Percentiles rank a stretch among this genome's conserved stretches.
Conservation (phyloP, 2,329 filamentous ascomycete genomes). For the Colletotrichum cuscutae region DNA sequence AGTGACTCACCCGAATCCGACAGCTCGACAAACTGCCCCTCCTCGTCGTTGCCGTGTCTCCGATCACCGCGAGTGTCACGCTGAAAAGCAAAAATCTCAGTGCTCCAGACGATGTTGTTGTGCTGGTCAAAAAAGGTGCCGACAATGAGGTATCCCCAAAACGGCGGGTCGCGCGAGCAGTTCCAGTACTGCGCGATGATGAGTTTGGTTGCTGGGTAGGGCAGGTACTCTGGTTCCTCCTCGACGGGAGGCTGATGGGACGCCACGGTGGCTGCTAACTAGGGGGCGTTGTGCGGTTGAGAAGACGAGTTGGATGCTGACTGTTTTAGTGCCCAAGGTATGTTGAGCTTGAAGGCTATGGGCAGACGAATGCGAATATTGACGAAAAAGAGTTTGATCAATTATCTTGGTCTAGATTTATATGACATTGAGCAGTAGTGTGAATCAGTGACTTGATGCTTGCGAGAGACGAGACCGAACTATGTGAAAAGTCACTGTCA, state of each 20-base stretch:
- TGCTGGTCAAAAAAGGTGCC: conserved; percentile 58
- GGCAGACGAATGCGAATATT: not conserved
- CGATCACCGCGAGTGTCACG: conserved; percentile 2
- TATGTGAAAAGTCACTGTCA: not conserved
- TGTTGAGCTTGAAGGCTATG: not conserved
- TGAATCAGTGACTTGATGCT: not conserved
- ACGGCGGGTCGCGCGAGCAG: conserved; percentile 43
- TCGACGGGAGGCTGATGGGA: not conserved
- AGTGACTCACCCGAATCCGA: conserved; percentile 30
- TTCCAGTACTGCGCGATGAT: conserved; percentile 55
- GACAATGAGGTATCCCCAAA: conserved; percentile 59
- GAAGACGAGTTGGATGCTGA: not conserved
- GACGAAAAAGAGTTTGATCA: not conserved
- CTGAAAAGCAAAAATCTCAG: conserved; percentile 49
- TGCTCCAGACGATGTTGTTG: conserved; percentile 56
- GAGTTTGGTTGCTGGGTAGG: conserved; percentile 56
- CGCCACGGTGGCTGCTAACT: conserved; percentile 17
- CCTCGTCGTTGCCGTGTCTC: not conserved
- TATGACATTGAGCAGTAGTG: not conserved
- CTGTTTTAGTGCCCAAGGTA: too few relatives aligned
- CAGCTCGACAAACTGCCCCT: not conserved
- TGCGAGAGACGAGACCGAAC: not conserved
- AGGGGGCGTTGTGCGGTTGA: not conserved
- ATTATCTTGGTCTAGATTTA: not conserved
- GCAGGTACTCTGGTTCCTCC: conserved; percentile 43